Base-by-base conservation (phyloP, 768 basidiomycete genomes). In the Xerocomus potaroensis region DNA sequence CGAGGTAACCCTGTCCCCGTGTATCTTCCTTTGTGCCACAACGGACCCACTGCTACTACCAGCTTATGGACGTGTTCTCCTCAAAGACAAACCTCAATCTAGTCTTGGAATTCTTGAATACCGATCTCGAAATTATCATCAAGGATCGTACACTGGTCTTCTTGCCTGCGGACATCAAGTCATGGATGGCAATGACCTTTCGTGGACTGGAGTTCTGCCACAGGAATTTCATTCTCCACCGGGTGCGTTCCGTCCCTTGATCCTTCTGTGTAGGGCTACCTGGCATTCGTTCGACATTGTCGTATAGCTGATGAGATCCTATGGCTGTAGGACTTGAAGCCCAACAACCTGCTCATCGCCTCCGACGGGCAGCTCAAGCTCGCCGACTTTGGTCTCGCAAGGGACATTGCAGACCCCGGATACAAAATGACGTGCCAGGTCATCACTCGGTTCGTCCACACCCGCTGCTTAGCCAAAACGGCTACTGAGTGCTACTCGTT, bases 191-290 rank as follows among this genome's bases (percentile, higher is more conserved):
- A 10, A 98, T 98, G 96, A 93, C 89, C 0, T 83, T 98, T 61
- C 83, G 93, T 32, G 96, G 96, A 2, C 75, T 99, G n/a, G 96
- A 98, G 67, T 98, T 96, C 65, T 97, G 96, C 57, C 96, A 99
- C 62, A 73, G 94, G 42, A 94, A 93, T 65, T 94, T 84, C 58
- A 79, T 98, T 45, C 73, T 99, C 19, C 96, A 99, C 69, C 80
- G 96, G 45, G 95, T 96, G 63, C 53, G 78, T 64, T 62, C 45
- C 33, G n/a, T 49, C 43, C 42, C 8, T 11, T 21, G 29, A 54
- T 41, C 7, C n/a, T 48, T 6, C 30, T 38, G 24, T 32, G 53
- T 55, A 50, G 49, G 52, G 47, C n/a, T n/a, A 7, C 50, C 36
- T 2, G 30, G 47, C 38, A 40, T 44, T 58, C 35, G 19, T n/a